Conservation (phyloP, 2,329 filamentous ascomycete genomes). For the Pseudocercospora fijiensis region DNA sequence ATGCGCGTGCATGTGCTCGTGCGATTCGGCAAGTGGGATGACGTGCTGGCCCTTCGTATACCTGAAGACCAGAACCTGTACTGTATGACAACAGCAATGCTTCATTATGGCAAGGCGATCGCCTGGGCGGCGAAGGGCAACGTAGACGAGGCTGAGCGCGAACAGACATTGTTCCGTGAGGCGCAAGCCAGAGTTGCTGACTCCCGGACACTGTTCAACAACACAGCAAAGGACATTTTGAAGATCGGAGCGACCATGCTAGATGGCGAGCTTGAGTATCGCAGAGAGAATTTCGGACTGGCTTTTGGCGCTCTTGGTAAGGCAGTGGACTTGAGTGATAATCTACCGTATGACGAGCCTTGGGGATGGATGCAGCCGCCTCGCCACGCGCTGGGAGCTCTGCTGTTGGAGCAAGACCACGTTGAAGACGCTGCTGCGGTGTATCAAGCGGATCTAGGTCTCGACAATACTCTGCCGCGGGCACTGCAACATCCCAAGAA, state of each 20-base stretch:
- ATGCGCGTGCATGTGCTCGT: conserved; percentile 69
- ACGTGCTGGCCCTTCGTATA: conserved; percentile 58
- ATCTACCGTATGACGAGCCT: conserved; percentile 67
- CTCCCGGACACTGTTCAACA: conserved; percentile 67
- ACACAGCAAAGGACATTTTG: conserved; percentile 63
- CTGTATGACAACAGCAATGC: conserved; percentile 67
- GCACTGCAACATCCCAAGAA: conserved; percentile 69
- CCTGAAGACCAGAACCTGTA: conserved; percentile 63
- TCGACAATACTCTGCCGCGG: conserved; percentile 57
- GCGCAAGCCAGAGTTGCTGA: conserved; percentile 55
- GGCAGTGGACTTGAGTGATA: conserved; percentile 60
- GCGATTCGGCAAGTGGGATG: conserved; percentile 69
- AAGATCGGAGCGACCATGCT: conserved; percentile 63
- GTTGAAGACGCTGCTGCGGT: conserved; percentile 41
- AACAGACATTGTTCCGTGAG: conserved; percentile 53
- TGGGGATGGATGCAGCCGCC: conserved; percentile 79
- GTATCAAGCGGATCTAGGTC: conserved; percentile 44
- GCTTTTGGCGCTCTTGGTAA: conserved; percentile 55
- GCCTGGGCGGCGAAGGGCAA: conserved; percentile 61
- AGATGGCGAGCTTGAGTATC: conserved; percentile 71
- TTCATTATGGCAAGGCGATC: conserved; percentile 66
- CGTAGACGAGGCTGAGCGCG: conserved; percentile 55
- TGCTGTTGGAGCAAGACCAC: conserved; percentile 63
- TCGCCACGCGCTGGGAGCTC: conserved; percentile 66
- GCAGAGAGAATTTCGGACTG: conserved; percentile 55